Evolutionary conservation across 306 rosid species (phyloP), one percentile per base, ranked within the genome.

Genomic region (Gynostemma pentaphyllum): DNA sequence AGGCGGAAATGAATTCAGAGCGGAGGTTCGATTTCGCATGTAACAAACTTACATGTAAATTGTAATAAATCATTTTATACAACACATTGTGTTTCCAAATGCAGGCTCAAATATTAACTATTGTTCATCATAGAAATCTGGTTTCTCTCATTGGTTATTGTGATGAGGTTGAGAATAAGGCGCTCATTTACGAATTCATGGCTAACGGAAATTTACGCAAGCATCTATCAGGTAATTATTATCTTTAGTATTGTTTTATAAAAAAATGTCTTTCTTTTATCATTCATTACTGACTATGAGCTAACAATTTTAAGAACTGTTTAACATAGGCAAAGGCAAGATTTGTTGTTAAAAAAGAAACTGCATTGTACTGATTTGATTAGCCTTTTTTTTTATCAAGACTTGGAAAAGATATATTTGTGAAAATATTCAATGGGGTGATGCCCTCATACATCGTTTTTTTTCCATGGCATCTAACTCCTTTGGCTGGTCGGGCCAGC

Each of bases 1-100:
- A 76, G 81, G 83, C 14, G 34, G 29, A 10, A 68, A 66, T 11
- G 79, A 75, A 42, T 78, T 76, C 39, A 63, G 22, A 45, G 68
- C 74, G 0, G 87, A 76, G 83, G 77, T 74, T 52, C 24, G 7
- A 28, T 28, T 28, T 53, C 29, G 13, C 1, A 29, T 28, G 1
- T 4, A 14, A 14, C 40, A 53, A 53, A 27, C 29, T 53, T 53
- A 32, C 3, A 27, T 53, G 37, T n/a, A n/a, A n/a, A n/a, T n/a
- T n/a, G n/a, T 24, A 14, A 5, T 24, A 8, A 41, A 10, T 39
- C 9, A 8, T 22, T 29, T 24, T 22, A 4, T 29, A 15, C 48
- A 24, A 46, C 24, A 9, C 9, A 24, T 15, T 23, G 2, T 21
- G 15, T 56, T 13, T 32, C 15, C 6, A 29, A 15, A 28, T 48